Conservation (phyloP, 768 basidiomycete genomes). For the Hygrophorus russula region DNA sequence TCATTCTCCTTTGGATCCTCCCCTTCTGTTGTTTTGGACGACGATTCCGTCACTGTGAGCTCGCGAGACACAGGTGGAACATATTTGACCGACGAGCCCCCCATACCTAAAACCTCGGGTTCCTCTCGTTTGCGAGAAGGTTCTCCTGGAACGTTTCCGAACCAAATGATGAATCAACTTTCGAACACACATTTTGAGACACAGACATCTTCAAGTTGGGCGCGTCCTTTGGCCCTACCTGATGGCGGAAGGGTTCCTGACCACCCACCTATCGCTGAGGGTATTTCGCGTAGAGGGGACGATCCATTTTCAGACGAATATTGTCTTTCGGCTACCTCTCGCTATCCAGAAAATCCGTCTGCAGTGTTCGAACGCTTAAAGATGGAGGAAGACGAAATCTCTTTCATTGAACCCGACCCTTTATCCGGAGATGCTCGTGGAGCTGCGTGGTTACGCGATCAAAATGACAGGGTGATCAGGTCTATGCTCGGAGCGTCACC, state of each 20-base stretch:
- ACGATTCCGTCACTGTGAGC: slow-evolving; percentile 68
- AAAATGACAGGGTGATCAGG: slow-evolving; percentile 55
- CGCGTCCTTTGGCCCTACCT: too few relatives aligned
- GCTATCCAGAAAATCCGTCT: slow-evolving; percentile 29
- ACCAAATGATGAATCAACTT: too few relatives aligned
- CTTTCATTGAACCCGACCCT: slow-evolving; percentile 30
- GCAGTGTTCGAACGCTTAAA: slow-evolving; percentile 49
- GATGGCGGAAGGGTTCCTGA: not conserved
- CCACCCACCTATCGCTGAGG: not conserved
- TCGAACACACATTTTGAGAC: not conserved
- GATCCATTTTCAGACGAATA: not conserved
- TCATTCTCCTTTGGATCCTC: slow-evolving; percentile 36
- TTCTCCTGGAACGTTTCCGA: too few relatives aligned
- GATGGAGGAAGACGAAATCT: slow-evolving; percentile 31
- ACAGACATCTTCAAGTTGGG: not conserved
- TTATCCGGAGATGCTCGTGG: slow-evolving; percentile 55
- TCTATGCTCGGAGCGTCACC: slow-evolving; percentile 48
- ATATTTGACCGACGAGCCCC: slow-evolving; percentile 13
- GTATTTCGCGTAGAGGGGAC: not conserved
- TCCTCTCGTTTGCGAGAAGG: not conserved
- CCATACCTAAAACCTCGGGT: slow-evolving; percentile 1
- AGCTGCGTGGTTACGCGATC: slow-evolving; percentile 74
- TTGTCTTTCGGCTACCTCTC: slow-evolving; percentile 2
- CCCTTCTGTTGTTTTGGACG: slow-evolving; percentile 41
- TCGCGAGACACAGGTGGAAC: slow-evolving; percentile 44